Base-by-base conservation (phyloP, 495 filamentous ascomycete species). In the Neurospora discreta region DNA sequence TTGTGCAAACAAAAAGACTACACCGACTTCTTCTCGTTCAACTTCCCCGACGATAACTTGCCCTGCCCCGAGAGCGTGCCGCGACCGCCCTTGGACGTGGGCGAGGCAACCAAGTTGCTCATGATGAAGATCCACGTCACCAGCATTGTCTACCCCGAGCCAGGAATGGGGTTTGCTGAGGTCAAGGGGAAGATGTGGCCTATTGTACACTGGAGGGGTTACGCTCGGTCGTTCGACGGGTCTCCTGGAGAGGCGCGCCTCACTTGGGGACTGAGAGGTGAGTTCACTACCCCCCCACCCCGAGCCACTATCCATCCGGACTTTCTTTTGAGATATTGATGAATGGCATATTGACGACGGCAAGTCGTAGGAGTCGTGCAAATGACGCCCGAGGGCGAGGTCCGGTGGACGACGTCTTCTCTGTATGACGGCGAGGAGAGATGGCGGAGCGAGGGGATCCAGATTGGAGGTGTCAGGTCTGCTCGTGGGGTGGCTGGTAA, bases 391-490 rank as follows among this genome's bases (percentile, higher is more conserved):
- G 83, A 90, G 71, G 89, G 89, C 15, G 89, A 91, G 73, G 86
- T 92, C 18, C 82, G 89, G 38, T 92, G 90, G 90, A 90, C 87
- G 8, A 87, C 86, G 0, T 86, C 85, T 69, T 89, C 88, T 3
- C 82, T 90, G 23, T 90, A 89, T 70, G 77, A 84, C 68, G 89
- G 84, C 23, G 83, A 87, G 71, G 87, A 90, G 76, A 77, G 88
- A 20, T 92, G 89, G 89, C 81, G 84, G 5, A 90, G 88, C 75
- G 90, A 92, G 79, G 85, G 88, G 11, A 81, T 92, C 3, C 90
- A 92, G 78, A 73, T 91, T 20, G 90, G 89, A 10, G 90, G 90
- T 1, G 72, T 84, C 6, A 76, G 77, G 58, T 87, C 88, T 3
- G 85, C 84, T 15, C 80, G 89, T 39, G 89, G 89, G 6, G 85